A percentile compares a stretch with the other conserved stretches of the same genome.
These are phyloP conservation scores for Coriaria nepalensis DNA, from an alignment of 306 rosid species.

Conservation along the genomic window DNA sequence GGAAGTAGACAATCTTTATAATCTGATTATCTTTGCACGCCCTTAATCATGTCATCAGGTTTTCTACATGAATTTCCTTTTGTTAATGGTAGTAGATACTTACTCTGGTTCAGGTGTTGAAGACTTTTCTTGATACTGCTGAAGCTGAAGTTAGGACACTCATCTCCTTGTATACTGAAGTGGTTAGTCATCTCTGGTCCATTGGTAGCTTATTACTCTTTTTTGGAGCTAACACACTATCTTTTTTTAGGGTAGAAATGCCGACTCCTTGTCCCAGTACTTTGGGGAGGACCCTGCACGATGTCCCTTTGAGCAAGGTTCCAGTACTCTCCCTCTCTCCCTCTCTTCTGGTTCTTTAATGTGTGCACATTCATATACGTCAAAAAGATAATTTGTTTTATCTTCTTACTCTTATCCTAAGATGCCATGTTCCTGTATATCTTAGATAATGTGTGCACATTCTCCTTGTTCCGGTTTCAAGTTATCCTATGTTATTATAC, in stretches of 20 bases:
- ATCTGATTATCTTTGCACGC: no score
- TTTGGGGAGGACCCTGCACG: slow-evolving; percentile 99
- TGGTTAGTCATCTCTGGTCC: slow-evolving; percentile 43
- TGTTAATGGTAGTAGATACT: slow-evolving; percentile 3
- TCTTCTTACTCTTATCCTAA: neutral
- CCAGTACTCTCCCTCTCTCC: slow-evolving; percentile 6
- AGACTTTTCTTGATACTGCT: slow-evolving; percentile 72
- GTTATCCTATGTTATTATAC: no score
- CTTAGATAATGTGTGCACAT: no score
- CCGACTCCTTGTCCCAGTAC: slow-evolving; percentile 92
- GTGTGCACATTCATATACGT: neutral
- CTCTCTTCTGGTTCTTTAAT: slow-evolving; percentile 8
- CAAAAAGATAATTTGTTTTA: neutral
- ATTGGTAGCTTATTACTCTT: slow-evolving; percentile 6
- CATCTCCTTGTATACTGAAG: slow-evolving; percentile 86
- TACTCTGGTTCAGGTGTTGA: slow-evolving; percentile 61
- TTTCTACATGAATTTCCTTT: neutral
- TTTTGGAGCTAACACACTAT: slow-evolving; percentile 8
- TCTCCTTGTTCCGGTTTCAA: no score
- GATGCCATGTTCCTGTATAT: no score
- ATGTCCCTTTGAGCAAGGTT: slow-evolving; percentile 98
- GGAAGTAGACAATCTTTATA: no score
- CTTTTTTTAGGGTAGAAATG: slow-evolving; percentile 80
- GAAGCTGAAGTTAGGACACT: slow-evolving; percentile 97
- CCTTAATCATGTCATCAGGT: no score